phyloP scores from a whole-genome alignment of 2,329 filamentous ascomycete genomes.

The Talaromyces atroroseus region DNA sequence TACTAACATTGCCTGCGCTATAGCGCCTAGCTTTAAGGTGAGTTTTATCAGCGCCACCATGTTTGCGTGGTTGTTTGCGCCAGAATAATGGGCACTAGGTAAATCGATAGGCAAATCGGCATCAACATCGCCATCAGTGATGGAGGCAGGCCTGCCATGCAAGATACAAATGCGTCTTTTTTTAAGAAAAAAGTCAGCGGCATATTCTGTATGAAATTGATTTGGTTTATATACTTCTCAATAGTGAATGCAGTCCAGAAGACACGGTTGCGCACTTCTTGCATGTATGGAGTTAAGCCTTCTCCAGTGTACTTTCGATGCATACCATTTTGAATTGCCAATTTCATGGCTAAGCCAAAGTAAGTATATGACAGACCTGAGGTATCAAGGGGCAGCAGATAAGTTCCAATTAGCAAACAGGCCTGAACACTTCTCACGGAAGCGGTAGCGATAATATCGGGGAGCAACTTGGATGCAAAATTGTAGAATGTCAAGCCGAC shows the following conservation, averaged over 20 bases:
- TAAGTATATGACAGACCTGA: constrained; percentile 55
- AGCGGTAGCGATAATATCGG: constrained; percentile 53
- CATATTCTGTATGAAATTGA: background rate
- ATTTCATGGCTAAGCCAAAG: constrained; percentile 50
- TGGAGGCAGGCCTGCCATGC: constrained; percentile 52
- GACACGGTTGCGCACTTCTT: constrained; percentile 51
- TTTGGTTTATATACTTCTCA: constrained; percentile 42
- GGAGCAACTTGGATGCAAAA: constrained; percentile 50
- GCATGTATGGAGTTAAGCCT: constrained; percentile 43
- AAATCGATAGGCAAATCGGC: constrained; percentile 48
- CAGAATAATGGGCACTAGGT: constrained; percentile 32
- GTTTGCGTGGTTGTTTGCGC: constrained; percentile 40
- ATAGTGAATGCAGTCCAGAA: constrained; percentile 56
- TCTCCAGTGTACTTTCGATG: constrained; percentile 49
- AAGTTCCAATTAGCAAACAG: constrained; percentile 52
- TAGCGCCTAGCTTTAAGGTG: constrained; percentile 36
- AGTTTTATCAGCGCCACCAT: constrained; percentile 46
- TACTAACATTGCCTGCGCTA: constrained; percentile 37
- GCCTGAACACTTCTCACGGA: constrained; percentile 56
- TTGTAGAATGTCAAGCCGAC: constrained; percentile 54
- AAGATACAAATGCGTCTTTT: constrained; percentile 51
- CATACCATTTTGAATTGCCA: constrained; percentile 58
- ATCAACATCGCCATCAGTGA: constrained; percentile 50
- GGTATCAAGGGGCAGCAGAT: constrained; percentile 51
- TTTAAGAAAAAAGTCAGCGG: constrained; percentile 11